Conservation (phyloP, 805 yeast genomes). For the Hanseniaspora valbyensis region DNA sequence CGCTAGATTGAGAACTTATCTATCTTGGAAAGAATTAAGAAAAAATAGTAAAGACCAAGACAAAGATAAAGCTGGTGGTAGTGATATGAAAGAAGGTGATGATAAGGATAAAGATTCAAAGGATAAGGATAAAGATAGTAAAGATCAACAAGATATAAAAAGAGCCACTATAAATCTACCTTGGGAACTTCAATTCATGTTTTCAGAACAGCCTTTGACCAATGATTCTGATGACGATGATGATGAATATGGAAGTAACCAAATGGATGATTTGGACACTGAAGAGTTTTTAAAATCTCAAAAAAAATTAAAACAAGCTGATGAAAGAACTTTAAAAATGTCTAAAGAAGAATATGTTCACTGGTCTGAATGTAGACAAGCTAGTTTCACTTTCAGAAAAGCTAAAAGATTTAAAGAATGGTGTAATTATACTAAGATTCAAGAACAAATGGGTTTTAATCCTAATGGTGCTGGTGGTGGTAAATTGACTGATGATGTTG, state of each 20-base stretch:
- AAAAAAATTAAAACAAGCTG: conserved; percentile 81
- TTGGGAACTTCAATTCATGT: conserved; percentile 93
- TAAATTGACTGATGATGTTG: conserved; percentile 89
- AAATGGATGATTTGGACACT: conserved; percentile 61
- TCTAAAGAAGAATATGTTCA: conserved; percentile 95
- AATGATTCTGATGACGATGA: conserved; percentile 53
- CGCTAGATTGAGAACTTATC: conserved; percentile 74
- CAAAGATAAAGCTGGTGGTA: conserved; percentile 35
- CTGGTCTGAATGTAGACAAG: conserved; percentile 98
- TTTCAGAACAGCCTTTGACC: conserved; percentile 75
- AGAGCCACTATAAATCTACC: conserved; percentile 76
- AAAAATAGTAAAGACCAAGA: conserved; percentile 64
- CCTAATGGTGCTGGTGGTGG: conserved; percentile 28
- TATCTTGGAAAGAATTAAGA: conserved; percentile 95
- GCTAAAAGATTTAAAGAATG: conserved; percentile 92
- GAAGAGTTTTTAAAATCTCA: conserved; percentile 84
- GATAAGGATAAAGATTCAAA: conserved; percentile 30
- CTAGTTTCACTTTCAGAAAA: conserved; percentile 88
- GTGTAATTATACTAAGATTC: conserved; percentile 76
- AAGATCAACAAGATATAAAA: conserved; percentile 42
- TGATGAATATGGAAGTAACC: conserved; percentile 44
- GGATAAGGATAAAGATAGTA: conserved; percentile 24
- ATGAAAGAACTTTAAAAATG: conserved; percentile 86
- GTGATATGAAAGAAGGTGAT: conserved; percentile 18
- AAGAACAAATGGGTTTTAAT: conserved; percentile 37